Base-by-base conservation (phyloP, 441 rosid species). In the Raphanus hybrid region DNA sequence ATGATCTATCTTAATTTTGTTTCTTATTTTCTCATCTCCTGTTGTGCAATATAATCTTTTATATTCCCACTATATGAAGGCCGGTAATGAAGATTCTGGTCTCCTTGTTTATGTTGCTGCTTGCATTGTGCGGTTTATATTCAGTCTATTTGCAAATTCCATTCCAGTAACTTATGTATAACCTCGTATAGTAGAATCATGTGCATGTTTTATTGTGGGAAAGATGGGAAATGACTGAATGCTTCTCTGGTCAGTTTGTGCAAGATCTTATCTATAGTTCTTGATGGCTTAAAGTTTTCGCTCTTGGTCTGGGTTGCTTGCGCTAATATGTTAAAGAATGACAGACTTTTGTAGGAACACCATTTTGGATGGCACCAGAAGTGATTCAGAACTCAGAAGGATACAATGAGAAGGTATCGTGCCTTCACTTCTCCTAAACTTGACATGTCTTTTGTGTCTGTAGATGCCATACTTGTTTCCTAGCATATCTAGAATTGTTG, bases 281-380 rank as follows among this genome's bases (percentile, higher is more conserved):
- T 32, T 63, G 48, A 55, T 64, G 75, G 50, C 16, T 50, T 52
- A 69, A 0, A 29, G 34, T 29, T 29, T 29, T 29, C 34, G 34
- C 34, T 72, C 70, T 62, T 58, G 4, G 2, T 54, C 76, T 75
- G 16, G 73, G 77, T 39, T 23, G 70, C 70, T 26, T 75, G 70
- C 64, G 76, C 90, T 92, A 77, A 90, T 83, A 73, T 81, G 75
- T 71, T 78, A 74, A 72, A 80, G 70, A 72, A 80, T 81, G 71
- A 58, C 94, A 94, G 98, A 94, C 98, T 78, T 90, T 94, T 85
- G 97, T 94, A 78, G 98, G 98, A 84, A 94, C 98, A 29, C 98
- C 98, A 64, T 94, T 94, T 85, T 94, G 98, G 97, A 94, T 94
- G 98, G 98, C 98, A 32, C 98, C 98, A 6, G 98, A 94, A 84